Evolutionary conservation across 306 rosid genomes (phyloP), one percentile per base, ranked within the genome.

Genomic region (Casuarina equisetifolia): DNA sequence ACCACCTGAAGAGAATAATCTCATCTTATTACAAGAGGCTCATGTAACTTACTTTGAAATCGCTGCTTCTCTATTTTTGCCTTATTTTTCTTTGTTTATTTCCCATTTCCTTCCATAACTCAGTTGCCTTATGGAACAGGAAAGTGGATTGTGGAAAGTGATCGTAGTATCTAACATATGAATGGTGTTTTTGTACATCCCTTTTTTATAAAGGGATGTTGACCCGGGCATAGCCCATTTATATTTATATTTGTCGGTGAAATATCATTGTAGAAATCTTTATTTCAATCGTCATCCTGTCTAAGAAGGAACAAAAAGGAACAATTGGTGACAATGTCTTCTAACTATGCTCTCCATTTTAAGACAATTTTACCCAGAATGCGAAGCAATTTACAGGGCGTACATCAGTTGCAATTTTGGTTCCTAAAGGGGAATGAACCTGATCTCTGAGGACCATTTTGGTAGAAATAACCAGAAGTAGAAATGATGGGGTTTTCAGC

Each of bases 211-310:
- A 25, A 25, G 32, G 32, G 32, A 25, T 25, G 32, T 25, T 25
- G 32, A 25, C 32, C 32, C 32, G 32, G 32, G 32, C 32, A 25
- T 25, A 25, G 32, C 1, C 32, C 32, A 25, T 25, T 25, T 25
- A 0, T 25, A 25, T 25, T 25, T 25, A 25, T 25, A 25, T 25
- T 25, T 25, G 32, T 25, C 32, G 32, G 32, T 25, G 32, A 25
- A 25, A 25, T 25, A 25, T 25, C 32, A 25, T 25, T 25, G 32
- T 25, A 25, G 32, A 25, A 25, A 25, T 92, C 99, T 82, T 86
- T 92, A 84, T 77, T 85, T 69, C 86, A 89, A 72, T 86, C 89
- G 66, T 85, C 90, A 79, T 84, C 97, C 99, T 95, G 84, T 79
- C 71, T 66, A 84, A 69, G 52, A 69, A 85, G 87, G 84, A 76